Evolutionary conservation across 768 basidiomycete genomes (phyloP).

Genomic region (Kwoniella mangroviensis): DNA sequence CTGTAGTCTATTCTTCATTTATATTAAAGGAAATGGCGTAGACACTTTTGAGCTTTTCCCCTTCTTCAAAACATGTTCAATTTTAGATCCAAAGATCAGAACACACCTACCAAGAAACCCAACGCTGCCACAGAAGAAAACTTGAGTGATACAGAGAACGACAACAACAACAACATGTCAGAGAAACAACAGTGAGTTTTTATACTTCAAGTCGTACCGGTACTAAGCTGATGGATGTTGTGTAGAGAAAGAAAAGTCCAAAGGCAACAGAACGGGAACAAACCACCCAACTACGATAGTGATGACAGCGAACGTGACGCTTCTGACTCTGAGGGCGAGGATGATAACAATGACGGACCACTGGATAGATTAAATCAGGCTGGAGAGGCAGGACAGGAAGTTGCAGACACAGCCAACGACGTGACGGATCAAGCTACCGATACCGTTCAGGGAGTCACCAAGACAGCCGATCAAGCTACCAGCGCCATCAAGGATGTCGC

Average conservation of each 20-base stretch:
- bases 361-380: background rate
- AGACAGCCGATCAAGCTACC: background rate
- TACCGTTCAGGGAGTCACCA: constrained; percentile 1
- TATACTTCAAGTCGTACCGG: no score
- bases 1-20: no score
- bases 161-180: background rate
- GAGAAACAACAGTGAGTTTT: background rate
- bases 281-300: background rate
- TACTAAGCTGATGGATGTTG: background rate
- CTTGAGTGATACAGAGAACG: background rate
- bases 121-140: background rate
- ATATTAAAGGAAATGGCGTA: background rate
- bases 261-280: background rate
- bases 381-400: background rate
- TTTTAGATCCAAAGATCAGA: background rate
- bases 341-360: background rate
- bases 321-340: background rate
- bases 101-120: background rate
- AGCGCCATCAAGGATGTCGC: background rate
- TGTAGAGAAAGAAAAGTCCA: background rate
- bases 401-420: constrained; percentile 1
- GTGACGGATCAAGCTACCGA: constrained; percentile 2
- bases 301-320: background rate
- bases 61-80: background rate
- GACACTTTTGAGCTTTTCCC: background rate